Base-by-base conservation (phyloP, 441 rosid species). In the Corymbia calophylla region DNA sequence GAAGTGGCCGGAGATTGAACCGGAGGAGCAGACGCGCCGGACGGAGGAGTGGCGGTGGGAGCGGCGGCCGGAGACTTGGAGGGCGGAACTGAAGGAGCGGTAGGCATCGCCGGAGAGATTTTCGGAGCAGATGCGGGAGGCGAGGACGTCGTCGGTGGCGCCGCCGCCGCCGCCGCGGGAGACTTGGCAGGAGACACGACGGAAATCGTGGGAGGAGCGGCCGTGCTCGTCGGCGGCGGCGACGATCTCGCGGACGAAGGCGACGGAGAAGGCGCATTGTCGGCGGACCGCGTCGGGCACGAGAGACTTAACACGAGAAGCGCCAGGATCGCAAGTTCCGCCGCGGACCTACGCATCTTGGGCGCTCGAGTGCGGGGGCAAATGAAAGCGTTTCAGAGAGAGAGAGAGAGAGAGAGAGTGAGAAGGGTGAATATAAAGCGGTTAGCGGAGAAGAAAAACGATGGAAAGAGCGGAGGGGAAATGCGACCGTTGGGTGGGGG, bases 401-500 rank as follows among this genome's bases (percentile, higher is more conserved):
- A 86, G 90, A 90, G 91, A 93, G 60, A 44, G 58, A 54, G 47
- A 68, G 54, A 10, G 53, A 86, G 88, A 91, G 91, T 93, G 51
- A 51, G 92, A 49, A 91, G 58, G 68, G 31, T 82, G 60, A 21
- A 18, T 44, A 32, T 70, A 60, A 53, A 86, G 64, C 88, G 88
- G 88, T 86, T 86, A 86, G 21, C 88, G 88, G 88, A 29, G 64
- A 54, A 8, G 88, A 47, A 47, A 47, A 7, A 23, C 84, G 51
- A 77, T 14, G 7, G n/a, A 21, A 39, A 23, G 9, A 7, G 39
- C 35, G 29, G 44, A 56, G 51, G 58, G 77, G 68, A 88, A 89
- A 93, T 90, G 88, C 90, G 94, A 93, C 96, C 96, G 97, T 95
- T 95, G 92, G 90, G 44, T 51, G 91, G 90, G 54, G 84, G 18